A percentile compares a stretch with the other conserved stretches of the same genome.
phyloP scores from a whole-genome alignment of 2,329 filamentous ascomycete species.

The Fusarium ambrosium region DNA sequence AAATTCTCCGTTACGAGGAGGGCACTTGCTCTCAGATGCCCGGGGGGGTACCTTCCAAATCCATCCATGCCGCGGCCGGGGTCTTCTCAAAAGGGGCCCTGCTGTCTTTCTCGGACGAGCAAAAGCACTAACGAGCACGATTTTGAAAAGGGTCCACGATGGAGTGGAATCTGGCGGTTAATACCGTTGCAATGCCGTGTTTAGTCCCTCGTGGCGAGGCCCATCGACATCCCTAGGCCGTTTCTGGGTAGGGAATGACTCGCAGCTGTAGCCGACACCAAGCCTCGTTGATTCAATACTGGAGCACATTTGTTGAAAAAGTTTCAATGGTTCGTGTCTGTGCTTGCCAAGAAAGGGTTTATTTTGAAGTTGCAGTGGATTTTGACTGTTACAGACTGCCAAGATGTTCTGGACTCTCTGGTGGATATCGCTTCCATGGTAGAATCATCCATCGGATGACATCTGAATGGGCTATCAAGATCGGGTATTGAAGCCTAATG shows the following conservation, averaged over 20 bases:
- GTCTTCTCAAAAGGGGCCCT: neutral
- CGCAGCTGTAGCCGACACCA: neutral
- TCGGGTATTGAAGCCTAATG: neutral
- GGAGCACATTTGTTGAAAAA: neutral
- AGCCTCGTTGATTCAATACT: neutral
- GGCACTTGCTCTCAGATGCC: slow-evolving; percentile 3
- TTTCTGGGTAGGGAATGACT: neutral
- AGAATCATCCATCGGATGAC: neutral
- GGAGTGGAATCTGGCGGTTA: neutral
- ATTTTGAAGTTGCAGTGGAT: neutral
- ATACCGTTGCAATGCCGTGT: neutral
- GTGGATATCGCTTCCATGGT: neutral
- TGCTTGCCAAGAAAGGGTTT: neutral
- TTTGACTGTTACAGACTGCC: neutral
- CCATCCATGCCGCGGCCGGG: slow-evolving; percentile 42
- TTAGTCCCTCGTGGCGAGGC: neutral
- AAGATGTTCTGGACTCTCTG: neutral
- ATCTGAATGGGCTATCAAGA: neutral
- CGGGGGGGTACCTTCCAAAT: slow-evolving; percentile 32
- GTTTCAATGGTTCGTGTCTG: neutral
- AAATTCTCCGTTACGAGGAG: slow-evolving; percentile 21
- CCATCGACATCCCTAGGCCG: neutral
- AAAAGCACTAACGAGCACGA: neutral
- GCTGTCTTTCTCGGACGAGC: neutral
- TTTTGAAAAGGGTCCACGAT: neutral